Evolutionary conservation across 805 yeast species (phyloP).

Genomic region (Suhomyces xylopsoci): DNA sequence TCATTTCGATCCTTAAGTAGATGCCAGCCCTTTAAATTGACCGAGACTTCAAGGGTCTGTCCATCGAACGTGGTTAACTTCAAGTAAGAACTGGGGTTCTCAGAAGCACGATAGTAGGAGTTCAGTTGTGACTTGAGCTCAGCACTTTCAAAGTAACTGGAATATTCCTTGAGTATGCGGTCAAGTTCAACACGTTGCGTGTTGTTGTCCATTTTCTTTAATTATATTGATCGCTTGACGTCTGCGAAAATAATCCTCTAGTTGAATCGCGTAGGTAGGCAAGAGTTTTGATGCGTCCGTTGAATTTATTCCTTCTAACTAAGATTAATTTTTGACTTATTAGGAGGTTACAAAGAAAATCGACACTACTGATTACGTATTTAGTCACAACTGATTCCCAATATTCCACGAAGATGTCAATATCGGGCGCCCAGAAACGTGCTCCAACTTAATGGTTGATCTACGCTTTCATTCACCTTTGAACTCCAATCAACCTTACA

Average conservation of each 20-base stretch:
- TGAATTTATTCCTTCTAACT: no score
- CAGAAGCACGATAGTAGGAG: not conserved
- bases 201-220: not conserved
- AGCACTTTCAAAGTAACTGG: slow-evolving; percentile 16
- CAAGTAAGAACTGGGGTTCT: not conserved
- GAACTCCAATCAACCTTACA: slow-evolving; percentile 21
- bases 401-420: slow-evolving; percentile 38
- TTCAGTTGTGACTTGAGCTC: not conserved
- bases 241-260: not conserved
- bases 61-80: not conserved
- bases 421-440: slow-evolving; percentile 48
- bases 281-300: not conserved
- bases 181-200: slow-evolving; percentile 18
- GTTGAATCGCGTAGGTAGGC: not conserved
- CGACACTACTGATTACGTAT: slow-evolving; percentile 11
- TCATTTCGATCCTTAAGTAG: slow-evolving; percentile 6
- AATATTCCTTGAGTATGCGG: slow-evolving; percentile 20
- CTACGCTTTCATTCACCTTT: slow-evolving; percentile 36
- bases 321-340: not conserved
- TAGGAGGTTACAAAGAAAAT: not conserved
- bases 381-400: slow-evolving; percentile 48
- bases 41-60: slow-evolving; percentile 16
- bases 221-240: not conserved
- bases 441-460: slow-evolving; percentile 36
- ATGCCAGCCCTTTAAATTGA: slow-evolving; percentile 30